Base-by-base conservation (phyloP, 2,329 filamentous ascomycete species). In the Scorias spongiosa region DNA sequence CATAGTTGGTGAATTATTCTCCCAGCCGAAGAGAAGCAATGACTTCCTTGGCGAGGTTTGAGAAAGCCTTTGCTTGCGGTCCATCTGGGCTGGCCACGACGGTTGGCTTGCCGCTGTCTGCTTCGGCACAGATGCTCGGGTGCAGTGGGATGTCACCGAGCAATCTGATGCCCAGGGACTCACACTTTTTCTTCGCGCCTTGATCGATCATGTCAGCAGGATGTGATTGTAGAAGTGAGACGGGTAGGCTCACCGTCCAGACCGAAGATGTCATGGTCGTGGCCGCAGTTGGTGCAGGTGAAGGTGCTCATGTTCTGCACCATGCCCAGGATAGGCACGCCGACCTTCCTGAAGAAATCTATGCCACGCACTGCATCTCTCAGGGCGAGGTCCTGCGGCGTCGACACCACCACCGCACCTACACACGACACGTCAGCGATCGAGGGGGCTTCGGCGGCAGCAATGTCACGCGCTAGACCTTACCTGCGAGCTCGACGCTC, bases 241-340 rank as follows among this genome's bases (percentile, higher is more conserved):
- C 17, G 4, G 36, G 36, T 34, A 8, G 29, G 36, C 51, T 6
- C 46, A 54, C 60, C 60, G 44, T 63, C 60, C 7, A 55, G 47
- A 8, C 61, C 61, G 36, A 64, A 63, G 26, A 64, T 60, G 17
- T 62, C 59, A 45, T 61, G 57, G 5, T 52, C 52, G 15, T 56
- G 54, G 5, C 56, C 55, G 42, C 61, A 63, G 29, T 80, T 74
- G 1, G 84, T 84, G 53, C 87, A 93, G 2, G 72, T 75, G 59
- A 93, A 93, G 32, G 86, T 71, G 7, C 80, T 81, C 87, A 94
- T 94, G 58, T 94, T 94, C 59, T 91, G 81, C 14, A 98, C 81
- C 64, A 96, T 77, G 2, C 91, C 91, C 1, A 96, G 68, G 29
- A 91, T 74, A 41, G 84, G 80, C 5, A 93, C 77, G 44, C 82